phyloP scores from a whole-genome alignment of 2,329 filamentous ascomycete species.

The Alternaria tenuissima region DNA sequence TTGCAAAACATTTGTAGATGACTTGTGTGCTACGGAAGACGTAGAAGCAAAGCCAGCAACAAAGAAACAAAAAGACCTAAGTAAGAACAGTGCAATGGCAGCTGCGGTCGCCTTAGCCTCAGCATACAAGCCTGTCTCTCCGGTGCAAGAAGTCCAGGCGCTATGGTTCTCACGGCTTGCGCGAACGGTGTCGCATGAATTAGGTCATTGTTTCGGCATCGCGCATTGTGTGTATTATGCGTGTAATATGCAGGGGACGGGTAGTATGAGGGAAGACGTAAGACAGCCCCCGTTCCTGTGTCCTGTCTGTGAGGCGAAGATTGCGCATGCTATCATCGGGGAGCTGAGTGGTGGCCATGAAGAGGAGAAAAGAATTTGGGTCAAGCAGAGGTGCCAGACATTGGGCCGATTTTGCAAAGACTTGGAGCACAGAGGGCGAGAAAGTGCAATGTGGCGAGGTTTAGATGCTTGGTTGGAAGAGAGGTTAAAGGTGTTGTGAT shows the following conservation, averaged over 20 bases:
- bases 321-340: conserved; percentile 45
- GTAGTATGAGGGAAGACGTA: conserved; percentile 65
- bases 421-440: conserved; percentile 48
- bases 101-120: conserved; percentile 23
- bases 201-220: conserved; percentile 72
- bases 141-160: conserved; percentile 40
- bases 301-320: conserved; percentile 65
- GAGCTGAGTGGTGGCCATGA: conserved; percentile 34
- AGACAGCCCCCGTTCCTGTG: conserved; percentile 71
- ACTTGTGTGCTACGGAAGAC: conserved; percentile 46
- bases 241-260: conserved; percentile 70
- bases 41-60: conserved; percentile 20
- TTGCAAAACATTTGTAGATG: conserved; percentile 62
- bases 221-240: conserved; percentile 72
- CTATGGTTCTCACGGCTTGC: conserved; percentile 67
- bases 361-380: conserved; percentile 21
- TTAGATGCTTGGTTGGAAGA: conserved; percentile 25
- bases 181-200: conserved; percentile 67
- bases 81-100: conserved; percentile 22
- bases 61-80: conserved; percentile 16
- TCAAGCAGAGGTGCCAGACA: conserved; percentile 51
- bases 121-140: conserved; percentile 12
- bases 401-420: conserved; percentile 55
- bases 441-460: conserved; percentile 25
- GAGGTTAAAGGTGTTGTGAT: background rate